A percentile compares a stretch with the other conserved stretches of the same genome.
Conservation (phyloP, 371 early-diverging fungal genomes). For the Aphelidium insulamus region DNA sequence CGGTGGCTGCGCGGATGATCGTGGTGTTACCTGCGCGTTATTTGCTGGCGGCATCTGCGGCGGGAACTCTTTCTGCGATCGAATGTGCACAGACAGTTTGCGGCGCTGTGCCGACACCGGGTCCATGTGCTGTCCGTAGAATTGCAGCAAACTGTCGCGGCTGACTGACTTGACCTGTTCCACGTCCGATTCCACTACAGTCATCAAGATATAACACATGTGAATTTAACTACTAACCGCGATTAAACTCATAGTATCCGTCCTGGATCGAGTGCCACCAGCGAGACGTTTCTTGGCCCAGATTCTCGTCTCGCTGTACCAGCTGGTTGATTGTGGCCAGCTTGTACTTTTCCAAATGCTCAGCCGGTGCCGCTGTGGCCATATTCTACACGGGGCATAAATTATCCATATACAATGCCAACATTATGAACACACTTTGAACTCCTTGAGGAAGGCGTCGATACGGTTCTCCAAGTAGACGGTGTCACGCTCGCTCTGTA, state of each 20-base stretch:
- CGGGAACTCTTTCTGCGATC: conserved; percentile 35
- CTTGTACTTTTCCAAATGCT: conserved; percentile 67
- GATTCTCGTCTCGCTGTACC: too few species aligned
- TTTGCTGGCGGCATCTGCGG: too few species aligned
- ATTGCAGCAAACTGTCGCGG: conserved; percentile 23
- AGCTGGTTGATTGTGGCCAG: too few species aligned
- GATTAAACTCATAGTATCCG: conserved; percentile 68
- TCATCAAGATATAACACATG: not conserved
- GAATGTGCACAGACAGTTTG: conserved; percentile 43
- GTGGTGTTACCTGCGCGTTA: too few species aligned
- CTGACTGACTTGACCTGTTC: conserved; percentile 22
- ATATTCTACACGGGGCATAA: conserved; percentile 44
- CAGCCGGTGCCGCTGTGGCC: conserved; percentile 44
- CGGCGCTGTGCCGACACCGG: conserved; percentile 24
- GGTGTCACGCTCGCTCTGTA: conserved; percentile 73
- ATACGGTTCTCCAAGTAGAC: conserved; percentile 59
- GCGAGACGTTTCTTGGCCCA: conserved; percentile 45
- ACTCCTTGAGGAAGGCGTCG: conserved; percentile 39
- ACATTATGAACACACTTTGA: conserved; percentile 6
- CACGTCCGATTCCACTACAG: conserved; percentile 23
- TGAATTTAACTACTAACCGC: conserved; percentile 11
- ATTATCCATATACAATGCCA: not conserved
- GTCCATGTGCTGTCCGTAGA: conserved; percentile 28
- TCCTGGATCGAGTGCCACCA: conserved; percentile 56
- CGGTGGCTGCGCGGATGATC: too few species aligned